Evolutionary conservation across 2,329 filamentous ascomycete species (phyloP).

Genomic region (Fonsecaea pugnacius): DNA sequence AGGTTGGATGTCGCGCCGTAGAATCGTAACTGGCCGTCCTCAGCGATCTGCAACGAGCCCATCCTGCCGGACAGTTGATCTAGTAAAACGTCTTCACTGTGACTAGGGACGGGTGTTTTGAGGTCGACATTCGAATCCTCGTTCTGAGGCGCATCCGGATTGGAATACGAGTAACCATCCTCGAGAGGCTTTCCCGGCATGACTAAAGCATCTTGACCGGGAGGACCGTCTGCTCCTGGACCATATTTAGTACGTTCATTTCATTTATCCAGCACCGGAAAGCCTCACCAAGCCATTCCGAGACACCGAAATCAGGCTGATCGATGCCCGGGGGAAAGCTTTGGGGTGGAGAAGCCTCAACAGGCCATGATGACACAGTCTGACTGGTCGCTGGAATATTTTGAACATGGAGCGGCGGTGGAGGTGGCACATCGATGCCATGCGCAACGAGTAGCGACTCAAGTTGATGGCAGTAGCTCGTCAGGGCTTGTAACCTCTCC

Average conservation of each 20-base stretch:
- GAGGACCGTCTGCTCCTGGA: not conserved
- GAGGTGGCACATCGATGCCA: conserved; percentile 21
- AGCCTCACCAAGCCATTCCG: conserved; percentile 11
- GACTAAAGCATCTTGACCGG: not conserved
- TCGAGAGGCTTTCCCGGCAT: conserved; percentile 1
- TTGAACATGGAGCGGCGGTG: conserved; percentile 24
- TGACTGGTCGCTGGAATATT: not conserved
- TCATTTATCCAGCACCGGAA: not conserved
- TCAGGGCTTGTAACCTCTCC: conserved; percentile 26
- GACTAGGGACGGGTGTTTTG: not conserved
- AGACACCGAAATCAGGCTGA: conserved; percentile 2
- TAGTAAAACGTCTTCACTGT: conserved; percentile 15
- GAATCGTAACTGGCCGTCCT: conserved; percentile 35
- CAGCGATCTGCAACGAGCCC: conserved; percentile 34
- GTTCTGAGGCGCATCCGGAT: conserved; percentile 9
- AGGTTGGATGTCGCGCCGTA: conserved; percentile 36
- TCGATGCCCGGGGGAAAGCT: not conserved
- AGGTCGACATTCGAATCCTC: conserved; percentile 1
- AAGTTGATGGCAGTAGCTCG: conserved; percentile 26
- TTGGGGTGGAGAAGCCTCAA: not conserved
- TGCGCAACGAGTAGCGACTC: conserved; percentile 21
- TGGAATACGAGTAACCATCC: conserved; percentile 11
- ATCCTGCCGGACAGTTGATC: conserved; percentile 30
- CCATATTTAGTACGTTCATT: not conserved
- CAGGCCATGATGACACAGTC: not conserved